phyloP scores from a whole-genome alignment of 305 asterid species.

The Fraxinus albicans region DNA sequence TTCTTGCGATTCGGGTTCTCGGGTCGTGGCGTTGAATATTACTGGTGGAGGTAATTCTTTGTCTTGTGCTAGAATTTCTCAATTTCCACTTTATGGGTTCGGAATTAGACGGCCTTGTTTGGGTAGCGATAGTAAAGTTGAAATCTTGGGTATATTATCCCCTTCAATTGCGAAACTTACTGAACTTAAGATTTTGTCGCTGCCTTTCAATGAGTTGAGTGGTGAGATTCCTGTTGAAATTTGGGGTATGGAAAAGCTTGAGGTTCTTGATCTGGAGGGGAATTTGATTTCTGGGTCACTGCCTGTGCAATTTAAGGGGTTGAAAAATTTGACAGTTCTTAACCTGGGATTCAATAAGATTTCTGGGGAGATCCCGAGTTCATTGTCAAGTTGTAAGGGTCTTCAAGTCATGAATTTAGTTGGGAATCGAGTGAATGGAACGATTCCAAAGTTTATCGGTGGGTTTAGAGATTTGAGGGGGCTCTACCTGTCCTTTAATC shows the following conservation, averaged over 20 bases:
- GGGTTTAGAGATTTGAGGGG: background rate
- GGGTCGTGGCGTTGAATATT: conserved; percentile 64
- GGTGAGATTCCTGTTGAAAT: conserved; percentile 63
- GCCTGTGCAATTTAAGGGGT: conserved; percentile 53
- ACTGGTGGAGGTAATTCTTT: conserved; percentile 70
- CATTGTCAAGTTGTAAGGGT: conserved; percentile 47
- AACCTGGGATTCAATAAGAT: conserved; percentile 72
- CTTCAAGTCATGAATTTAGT: conserved; percentile 34
- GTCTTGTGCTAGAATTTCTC: conserved; percentile 65
- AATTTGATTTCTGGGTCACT: conserved; percentile 53
- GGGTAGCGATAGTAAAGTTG: conserved; percentile 25
- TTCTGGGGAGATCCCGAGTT: conserved; percentile 53
- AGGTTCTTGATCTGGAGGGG: conserved; percentile 90
- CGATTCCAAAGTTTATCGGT: background rate
- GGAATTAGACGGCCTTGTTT: conserved; percentile 68
- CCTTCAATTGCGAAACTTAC: conserved; percentile 49
- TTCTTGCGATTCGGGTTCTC: conserved; percentile 57
- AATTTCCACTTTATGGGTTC: conserved; percentile 71
- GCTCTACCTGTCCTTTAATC: background rate
- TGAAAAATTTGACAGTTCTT: conserved; percentile 60
- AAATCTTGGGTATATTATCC: conserved; percentile 58
- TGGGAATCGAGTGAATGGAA: background rate
- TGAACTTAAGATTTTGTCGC: conserved; percentile 62
- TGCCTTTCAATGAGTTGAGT: conserved; percentile 69
- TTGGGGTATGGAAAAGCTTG: conserved; percentile 79